These are phyloP conservation scores for Helenozyma rhizophorensis DNA, from an alignment of 805 yeast genomes.

Conservation along the genomic window DNA sequence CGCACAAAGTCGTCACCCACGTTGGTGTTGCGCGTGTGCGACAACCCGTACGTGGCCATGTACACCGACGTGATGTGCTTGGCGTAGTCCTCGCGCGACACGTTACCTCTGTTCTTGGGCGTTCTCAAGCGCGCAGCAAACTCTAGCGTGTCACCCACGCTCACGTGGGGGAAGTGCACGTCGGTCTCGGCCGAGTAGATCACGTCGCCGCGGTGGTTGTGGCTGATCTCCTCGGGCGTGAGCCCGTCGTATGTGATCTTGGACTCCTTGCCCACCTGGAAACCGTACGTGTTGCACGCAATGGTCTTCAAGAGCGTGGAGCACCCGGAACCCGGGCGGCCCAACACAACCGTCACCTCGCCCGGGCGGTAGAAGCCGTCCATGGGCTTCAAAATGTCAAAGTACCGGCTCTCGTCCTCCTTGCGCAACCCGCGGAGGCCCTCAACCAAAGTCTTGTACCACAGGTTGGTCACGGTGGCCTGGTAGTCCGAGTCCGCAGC, in stretches of 20 bases:
- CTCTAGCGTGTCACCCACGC: slow-evolving; percentile 61
- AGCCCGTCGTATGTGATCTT: slow-evolving; percentile 52
- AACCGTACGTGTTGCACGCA: slow-evolving; percentile 63
- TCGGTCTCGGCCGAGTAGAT: slow-evolving; percentile 68
- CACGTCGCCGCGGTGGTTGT: slow-evolving; percentile 63
- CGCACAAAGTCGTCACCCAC: slow-evolving; percentile 64
- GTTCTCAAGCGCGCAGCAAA: slow-evolving; percentile 61
- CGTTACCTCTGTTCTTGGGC: slow-evolving; percentile 58
- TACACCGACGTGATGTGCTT: slow-evolving; percentile 39
- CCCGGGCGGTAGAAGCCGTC: slow-evolving; percentile 62
- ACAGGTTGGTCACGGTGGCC: slow-evolving; percentile 47
- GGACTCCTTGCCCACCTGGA: slow-evolving; percentile 44
- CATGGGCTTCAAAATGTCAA: slow-evolving; percentile 60
- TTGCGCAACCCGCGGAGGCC: slow-evolving; percentile 17
- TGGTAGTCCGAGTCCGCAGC: slow-evolving; percentile 69
- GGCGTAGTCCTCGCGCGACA: slow-evolving; percentile 51
- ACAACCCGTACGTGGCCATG: slow-evolving; percentile 47
- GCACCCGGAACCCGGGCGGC: slow-evolving; percentile 84
- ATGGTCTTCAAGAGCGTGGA: slow-evolving; percentile 62
- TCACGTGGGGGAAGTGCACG: slow-evolving; percentile 61
- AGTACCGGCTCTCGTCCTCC: slow-evolving; percentile 19
- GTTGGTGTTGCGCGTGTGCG: slow-evolving; percentile 52
- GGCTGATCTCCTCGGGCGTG: slow-evolving; percentile 44
- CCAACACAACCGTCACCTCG: slow-evolving; percentile 64
- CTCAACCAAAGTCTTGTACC: slow-evolving; percentile 10